Evolutionary conservation across 1,284 basidiomycete genomes (phyloP), one percentile per base, ranked within the genome.

Genomic region (Trichosporon sp.): DNA sequence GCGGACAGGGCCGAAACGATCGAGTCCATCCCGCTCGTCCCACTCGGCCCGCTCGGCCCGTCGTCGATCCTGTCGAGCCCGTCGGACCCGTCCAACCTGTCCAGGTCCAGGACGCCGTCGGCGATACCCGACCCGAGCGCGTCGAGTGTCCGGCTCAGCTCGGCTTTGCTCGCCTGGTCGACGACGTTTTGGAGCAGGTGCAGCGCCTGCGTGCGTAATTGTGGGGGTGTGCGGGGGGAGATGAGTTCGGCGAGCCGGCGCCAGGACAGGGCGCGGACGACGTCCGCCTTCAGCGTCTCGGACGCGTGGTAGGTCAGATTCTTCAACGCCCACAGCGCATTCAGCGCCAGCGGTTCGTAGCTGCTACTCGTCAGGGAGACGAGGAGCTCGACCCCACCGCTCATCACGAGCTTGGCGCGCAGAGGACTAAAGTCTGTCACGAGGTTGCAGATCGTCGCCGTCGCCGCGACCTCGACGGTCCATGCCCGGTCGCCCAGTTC

Each of bases 381-480:
- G 3, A 94, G 84, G 1, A 91, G 84, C 1, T 86, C 83, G 64
- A 94, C 85, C 0, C 91, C 85, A 0, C 90, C 91, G 70, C 89
- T 85, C 32, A 89, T 87, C 14, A 94, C 80, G 70, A 91, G 85
- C 6, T 85, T 85, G 90, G 86, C 82, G 71, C 90, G 86, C 75
- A 96, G 81, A 4, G 94, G 94, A 14, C 92, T 94, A 80, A 93
- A 94, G 71, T 95, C 92, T 69, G 90, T 90, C 2, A 96, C 88
- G 37, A 96, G 86, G 80, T 96, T 97, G 80, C 92, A 93, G 2
- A 96, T 87, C 0, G 90, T 90, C 0, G 89, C 87, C 0, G 92
- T 85, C 0, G 92, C 92, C 0, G 91, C 91, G 46, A 87, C 87
- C 65, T 90, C 87, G 32, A 96, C 92, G 11, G 91, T 85, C 63